Evolutionary conservation across 1,284 basidiomycete genomes (phyloP).

Genomic region (Ustilago lituana): DNA sequence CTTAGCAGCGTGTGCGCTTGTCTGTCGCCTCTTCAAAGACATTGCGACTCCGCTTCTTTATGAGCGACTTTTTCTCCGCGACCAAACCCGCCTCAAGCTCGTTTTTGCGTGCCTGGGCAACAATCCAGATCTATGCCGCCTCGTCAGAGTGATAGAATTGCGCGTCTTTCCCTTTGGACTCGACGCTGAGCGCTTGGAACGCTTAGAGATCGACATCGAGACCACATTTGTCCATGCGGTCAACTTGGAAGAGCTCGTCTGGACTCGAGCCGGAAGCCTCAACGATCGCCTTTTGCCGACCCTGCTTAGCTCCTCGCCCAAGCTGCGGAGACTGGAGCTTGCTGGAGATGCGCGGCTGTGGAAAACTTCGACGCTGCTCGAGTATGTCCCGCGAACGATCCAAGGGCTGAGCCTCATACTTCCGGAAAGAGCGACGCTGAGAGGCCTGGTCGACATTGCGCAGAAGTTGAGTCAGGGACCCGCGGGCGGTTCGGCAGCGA

Average conservation of each 20-base stretch:
- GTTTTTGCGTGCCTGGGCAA: conserved; percentile 53
- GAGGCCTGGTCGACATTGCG: conserved; percentile 37
- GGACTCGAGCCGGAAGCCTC: conserved; percentile 64
- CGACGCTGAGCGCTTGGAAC: conserved; percentile 57
- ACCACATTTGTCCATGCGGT: conserved; percentile 32
- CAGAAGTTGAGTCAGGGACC: conserved; percentile 16
- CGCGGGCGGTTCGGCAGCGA: background rate
- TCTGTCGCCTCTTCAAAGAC: conserved; percentile 34
- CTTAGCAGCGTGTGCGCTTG: conserved; percentile 52
- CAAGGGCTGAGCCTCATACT: conserved; percentile 39
- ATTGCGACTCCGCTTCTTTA: conserved; percentile 58
- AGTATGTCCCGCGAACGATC: conserved; percentile 29
- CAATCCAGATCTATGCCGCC: conserved; percentile 39
- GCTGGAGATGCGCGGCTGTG: conserved; percentile 58
- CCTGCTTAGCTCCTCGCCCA: conserved; percentile 28
- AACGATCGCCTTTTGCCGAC: conserved; percentile 54
- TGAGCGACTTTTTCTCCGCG: conserved; percentile 59
- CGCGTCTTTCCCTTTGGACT: conserved; percentile 63
- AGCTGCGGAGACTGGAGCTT: conserved; percentile 52
- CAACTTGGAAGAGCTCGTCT: conserved; percentile 52
- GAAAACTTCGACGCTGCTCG: conserved; percentile 46
- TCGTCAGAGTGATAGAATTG: conserved; percentile 55
- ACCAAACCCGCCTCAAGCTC: conserved; percentile 54
- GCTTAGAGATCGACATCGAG: conserved; percentile 53
- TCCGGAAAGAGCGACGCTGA: conserved; percentile 35